phyloP scores from a whole-genome alignment of 805 yeast genomes.

The Kazachstania kunashirensis region DNA sequence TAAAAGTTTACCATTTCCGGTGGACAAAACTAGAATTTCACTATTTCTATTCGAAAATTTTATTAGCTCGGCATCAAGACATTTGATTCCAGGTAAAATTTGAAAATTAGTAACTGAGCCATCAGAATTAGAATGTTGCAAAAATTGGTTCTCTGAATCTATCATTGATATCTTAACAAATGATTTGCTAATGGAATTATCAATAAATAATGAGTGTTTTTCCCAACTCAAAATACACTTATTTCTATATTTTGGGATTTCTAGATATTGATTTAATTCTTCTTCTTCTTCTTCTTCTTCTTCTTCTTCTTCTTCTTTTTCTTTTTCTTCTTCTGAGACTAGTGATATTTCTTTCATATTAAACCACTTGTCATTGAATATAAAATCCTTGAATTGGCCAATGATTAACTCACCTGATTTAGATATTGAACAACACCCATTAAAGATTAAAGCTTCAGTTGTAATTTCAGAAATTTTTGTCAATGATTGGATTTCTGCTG shows the following conservation, averaged over 20 bases:
- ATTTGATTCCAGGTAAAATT: conserved; percentile 6
- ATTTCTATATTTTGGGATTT: conserved; percentile 7
- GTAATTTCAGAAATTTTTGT: conserved; percentile 12
- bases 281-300: conserved; percentile 15
- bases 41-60: conserved; percentile 18
- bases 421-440: conserved; percentile 25
- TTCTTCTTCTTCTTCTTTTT: conserved; percentile 8
- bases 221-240: conserved; percentile 7
- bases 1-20: conserved; percentile 17
- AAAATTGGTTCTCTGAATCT: not conserved
- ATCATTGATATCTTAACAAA: not conserved
- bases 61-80: conserved; percentile 15
- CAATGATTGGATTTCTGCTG: conserved; percentile 11
- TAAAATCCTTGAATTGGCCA: conserved; percentile 20
- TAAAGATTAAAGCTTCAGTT: conserved; percentile 16
- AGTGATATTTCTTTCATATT: conserved; percentile 5
- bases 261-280: conserved; percentile 6
- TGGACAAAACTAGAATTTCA: conserved; percentile 39
- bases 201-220: conserved; percentile 3
- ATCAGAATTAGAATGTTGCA: not conserved
- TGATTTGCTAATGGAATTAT: conserved; percentile 1
- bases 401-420: conserved; percentile 21
- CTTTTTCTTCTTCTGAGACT: conserved; percentile 1
- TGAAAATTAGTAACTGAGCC: not conserved
- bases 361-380: conserved; percentile 18